These are phyloP conservation scores for Tetratostichococcus sp. DNA, from an alignment of 139 green algal species.

Conservation along the genomic window DNA sequence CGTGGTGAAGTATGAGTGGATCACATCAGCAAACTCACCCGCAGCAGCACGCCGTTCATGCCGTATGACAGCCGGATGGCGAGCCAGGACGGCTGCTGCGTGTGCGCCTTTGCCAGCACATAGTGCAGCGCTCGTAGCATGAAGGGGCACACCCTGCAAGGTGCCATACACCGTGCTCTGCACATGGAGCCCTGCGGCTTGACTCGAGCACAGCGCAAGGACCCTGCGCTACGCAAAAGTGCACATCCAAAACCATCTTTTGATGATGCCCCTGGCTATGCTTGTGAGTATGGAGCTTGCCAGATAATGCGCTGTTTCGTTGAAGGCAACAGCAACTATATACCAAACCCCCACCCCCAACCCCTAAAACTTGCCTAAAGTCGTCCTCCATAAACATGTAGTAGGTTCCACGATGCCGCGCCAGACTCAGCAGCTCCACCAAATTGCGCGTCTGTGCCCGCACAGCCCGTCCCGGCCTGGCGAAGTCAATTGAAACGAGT, in stretches of 20 bases:
- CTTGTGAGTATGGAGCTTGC: too few species aligned
- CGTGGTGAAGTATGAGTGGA: neutral
- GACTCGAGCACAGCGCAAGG: too few species aligned
- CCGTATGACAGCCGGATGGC: conserved; percentile 32
- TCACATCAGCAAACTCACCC: neutral
- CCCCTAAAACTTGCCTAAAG: too few species aligned
- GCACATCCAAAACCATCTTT: too few species aligned
- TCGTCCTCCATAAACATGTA: conserved; percentile 49
- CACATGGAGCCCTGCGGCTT: too few species aligned
- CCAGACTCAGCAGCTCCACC: conserved; percentile 24
- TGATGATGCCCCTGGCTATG: too few species aligned
- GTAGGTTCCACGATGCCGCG: conserved; percentile 12
- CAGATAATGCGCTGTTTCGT: too few species aligned
- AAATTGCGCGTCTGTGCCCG: conserved; percentile 35
- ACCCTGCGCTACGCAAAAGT: too few species aligned
- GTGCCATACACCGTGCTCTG: neutral
- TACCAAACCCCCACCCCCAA: too few species aligned
- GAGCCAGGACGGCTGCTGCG: conserved; percentile 12
- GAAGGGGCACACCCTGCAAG: conserved; percentile 25
- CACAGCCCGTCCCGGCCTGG: conserved; percentile 25
- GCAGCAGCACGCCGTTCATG: conserved; percentile 42
- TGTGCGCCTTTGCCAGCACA: conserved; percentile 16
- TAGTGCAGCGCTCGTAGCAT: conserved; percentile 21
- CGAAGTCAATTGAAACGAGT: too few species aligned
- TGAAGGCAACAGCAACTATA: too few species aligned